A percentile compares a stretch with the other conserved stretches of the same genome.
These are phyloP conservation scores for Phylloporus sp. DNA, from an alignment of 768 basidiomycete genomes.

Conservation along the genomic window DNA sequence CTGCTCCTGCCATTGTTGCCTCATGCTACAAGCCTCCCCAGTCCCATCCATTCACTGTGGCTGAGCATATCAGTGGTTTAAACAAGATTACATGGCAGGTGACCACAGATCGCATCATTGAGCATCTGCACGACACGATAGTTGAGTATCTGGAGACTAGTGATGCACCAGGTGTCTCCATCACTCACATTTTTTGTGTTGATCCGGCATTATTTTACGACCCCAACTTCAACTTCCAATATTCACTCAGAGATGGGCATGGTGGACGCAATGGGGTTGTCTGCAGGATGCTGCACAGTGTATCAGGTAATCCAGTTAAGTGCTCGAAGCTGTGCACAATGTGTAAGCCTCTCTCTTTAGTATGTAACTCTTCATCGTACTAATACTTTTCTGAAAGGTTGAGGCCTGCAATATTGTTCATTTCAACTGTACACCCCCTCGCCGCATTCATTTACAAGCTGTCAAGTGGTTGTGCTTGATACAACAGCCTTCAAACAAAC, in stretches of 20 bases:
- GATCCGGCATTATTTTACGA: background rate
- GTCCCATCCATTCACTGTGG: background rate
- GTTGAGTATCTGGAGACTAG: conserved; percentile 5
- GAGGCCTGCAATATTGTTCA: background rate
- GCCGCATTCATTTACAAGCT: background rate
- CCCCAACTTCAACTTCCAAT: background rate
- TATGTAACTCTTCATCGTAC: background rate
- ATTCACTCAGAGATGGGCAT: conserved; percentile 2
- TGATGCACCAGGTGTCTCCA: background rate
- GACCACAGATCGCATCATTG: background rate
- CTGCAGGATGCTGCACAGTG: background rate
- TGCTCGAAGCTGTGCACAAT: background rate
- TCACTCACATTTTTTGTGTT: background rate
- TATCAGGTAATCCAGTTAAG: background rate
- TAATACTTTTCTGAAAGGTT: background rate
- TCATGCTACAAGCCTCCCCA: background rate
- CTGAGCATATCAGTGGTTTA: background rate
- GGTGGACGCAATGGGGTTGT: background rate
- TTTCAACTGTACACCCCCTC: background rate
- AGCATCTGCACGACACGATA: background rate
- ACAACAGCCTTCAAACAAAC: rapidly evolving
- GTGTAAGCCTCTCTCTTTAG: background rate
- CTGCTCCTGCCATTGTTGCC: background rate
- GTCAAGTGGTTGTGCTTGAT: background rate
- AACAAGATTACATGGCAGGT: background rate